Conservation (phyloP, 495 filamentous ascomycete species). For the Penicillium paxilli region DNA sequence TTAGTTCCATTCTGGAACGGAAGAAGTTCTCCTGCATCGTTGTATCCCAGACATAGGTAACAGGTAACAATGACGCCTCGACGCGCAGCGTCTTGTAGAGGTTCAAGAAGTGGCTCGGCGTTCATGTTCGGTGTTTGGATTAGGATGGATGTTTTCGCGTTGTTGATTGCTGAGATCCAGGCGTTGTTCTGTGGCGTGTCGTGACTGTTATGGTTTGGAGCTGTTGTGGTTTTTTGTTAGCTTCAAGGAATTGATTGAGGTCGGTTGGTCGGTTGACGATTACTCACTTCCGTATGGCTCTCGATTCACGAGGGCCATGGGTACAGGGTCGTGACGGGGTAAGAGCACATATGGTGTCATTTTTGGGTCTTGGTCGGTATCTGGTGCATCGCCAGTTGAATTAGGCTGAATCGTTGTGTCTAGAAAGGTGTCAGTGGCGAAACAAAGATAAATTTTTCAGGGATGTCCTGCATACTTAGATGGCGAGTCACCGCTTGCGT, state of each 20-base stretch:
- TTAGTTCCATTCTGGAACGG: conserved; percentile 76
- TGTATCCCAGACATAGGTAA: conserved; percentile 76
- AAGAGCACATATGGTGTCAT: conserved; percentile 66
- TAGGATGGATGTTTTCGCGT: conserved; percentile 62
- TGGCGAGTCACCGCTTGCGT: conserved; percentile 59
- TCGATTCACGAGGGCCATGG: conserved; percentile 72
- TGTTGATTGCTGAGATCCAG: conserved; percentile 66
- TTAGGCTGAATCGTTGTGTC: conserved; percentile 56
- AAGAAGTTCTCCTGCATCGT: conserved; percentile 73
- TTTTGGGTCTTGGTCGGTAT: conserved; percentile 45
- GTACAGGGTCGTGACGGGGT: conserved; percentile 54
- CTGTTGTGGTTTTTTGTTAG: conserved; percentile 21
- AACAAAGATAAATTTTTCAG: background rate
- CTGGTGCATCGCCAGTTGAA: conserved; percentile 54
- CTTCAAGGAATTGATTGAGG: background rate
- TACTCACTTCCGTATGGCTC: conserved; percentile 58
- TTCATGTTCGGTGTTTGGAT: conserved; percentile 79
- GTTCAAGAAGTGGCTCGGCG: conserved; percentile 63
- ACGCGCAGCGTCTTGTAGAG: conserved; percentile 60
- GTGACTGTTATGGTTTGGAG: conserved; percentile 57
- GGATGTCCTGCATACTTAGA: conserved; percentile 47
- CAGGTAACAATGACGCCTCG: conserved; percentile 65
- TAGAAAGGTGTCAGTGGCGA: conserved; percentile 11
- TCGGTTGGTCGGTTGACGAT: background rate
- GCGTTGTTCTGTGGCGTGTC: conserved; percentile 70